A percentile compares a stretch with the other conserved stretches of the same genome.
Evolutionary conservation across 2,329 filamentous ascomycete species (phyloP).

Genomic region (Curvularia eragrostidis): DNA sequence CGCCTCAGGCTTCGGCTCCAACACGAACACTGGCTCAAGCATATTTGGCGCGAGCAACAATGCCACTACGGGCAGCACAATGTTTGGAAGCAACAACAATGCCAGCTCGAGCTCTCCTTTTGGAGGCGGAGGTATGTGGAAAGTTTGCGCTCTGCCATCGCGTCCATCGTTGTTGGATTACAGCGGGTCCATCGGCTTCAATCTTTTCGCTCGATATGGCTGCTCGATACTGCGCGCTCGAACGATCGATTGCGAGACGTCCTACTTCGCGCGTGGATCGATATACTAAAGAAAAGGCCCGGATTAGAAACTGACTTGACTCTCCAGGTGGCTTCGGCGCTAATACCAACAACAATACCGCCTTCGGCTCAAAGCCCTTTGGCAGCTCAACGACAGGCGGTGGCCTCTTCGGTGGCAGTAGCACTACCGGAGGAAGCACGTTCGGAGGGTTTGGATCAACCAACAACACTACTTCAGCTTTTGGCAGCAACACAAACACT

Average conservation of each 20-base stretch:
- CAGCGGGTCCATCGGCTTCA: conserved; percentile 2
- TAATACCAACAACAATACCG: conserved; percentile 32
- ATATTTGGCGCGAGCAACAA: conserved; percentile 44
- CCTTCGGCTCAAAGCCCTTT: conserved; percentile 43
- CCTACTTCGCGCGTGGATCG: conserved; percentile 2
- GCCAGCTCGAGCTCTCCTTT: conserved; percentile 43
- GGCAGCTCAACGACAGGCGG: conserved; percentile 44
- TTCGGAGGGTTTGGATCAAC: conserved; percentile 26
- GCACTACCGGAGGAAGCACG: conserved; percentile 13
- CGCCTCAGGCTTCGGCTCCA: conserved; percentile 52
- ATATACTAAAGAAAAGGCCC: conserved; percentile 1
- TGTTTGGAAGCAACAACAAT: conserved; percentile 41
- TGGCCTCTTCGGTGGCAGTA: conserved; percentile 44
- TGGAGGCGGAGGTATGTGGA: conserved; percentile 49
- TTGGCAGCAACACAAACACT: conserved; percentile 38
- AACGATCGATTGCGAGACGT: conserved; percentile 1
- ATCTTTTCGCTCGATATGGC: conserved; percentile 2
- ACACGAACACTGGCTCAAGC: conserved; percentile 40
- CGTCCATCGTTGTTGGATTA: conserved; percentile 26
- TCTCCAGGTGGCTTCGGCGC: conserved; percentile 43
- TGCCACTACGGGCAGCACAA: conserved; percentile 35
- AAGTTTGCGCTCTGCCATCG: conserved; percentile 44
- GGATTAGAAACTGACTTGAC: conserved; percentile 30
- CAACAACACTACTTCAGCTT: conserved; percentile 31
- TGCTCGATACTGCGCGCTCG: not conserved